These are phyloP conservation scores for Phytophthora macrochlamydospora DNA, from an alignment of 352 stramenopile species.

Conservation along the genomic window DNA sequence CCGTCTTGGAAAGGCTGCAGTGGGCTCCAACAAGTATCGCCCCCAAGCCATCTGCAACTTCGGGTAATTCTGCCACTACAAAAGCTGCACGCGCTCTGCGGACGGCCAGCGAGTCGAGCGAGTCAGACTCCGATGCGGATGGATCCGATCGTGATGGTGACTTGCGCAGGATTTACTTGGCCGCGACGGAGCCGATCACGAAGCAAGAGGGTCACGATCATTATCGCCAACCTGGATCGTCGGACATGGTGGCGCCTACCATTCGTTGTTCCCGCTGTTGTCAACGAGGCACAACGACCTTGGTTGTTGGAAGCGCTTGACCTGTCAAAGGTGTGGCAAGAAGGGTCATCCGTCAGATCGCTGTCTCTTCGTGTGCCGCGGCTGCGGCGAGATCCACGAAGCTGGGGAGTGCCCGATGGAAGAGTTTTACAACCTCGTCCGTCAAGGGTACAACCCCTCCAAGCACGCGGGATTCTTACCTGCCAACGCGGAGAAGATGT, in stretches of 20 bases:
- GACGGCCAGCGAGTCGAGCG: background rate
- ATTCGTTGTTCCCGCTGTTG: constrained; percentile 3
- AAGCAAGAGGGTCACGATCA: background rate
- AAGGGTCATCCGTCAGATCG: constrained; percentile 11
- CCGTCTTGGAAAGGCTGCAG: background rate
- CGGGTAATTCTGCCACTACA: background rate
- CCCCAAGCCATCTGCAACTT: background rate
- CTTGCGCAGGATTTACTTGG: background rate
- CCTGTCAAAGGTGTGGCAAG: constrained; percentile 9
- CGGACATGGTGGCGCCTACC: background rate
- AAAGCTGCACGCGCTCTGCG: background rate
- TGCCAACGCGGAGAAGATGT: constrained; percentile 4
- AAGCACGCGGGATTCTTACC: constrained; percentile 14
- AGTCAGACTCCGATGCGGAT: background rate
- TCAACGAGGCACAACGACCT: constrained; percentile 1
- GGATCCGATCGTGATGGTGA: background rate
- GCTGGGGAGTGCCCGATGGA: constrained; percentile 11
- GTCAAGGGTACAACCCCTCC: constrained; percentile 10
- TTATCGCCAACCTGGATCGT: background rate
- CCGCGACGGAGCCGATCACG: background rate
- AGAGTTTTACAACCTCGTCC: constrained; percentile 19
- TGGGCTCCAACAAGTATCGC: background rate
- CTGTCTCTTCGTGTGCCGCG: constrained; percentile 14
- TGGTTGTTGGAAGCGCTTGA: constrained; percentile 15
- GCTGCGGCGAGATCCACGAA: constrained; percentile 14